Evolutionary conservation across 1,284 basidiomycete genomes (phyloP).

Genomic region (Chiua sp.): DNA sequence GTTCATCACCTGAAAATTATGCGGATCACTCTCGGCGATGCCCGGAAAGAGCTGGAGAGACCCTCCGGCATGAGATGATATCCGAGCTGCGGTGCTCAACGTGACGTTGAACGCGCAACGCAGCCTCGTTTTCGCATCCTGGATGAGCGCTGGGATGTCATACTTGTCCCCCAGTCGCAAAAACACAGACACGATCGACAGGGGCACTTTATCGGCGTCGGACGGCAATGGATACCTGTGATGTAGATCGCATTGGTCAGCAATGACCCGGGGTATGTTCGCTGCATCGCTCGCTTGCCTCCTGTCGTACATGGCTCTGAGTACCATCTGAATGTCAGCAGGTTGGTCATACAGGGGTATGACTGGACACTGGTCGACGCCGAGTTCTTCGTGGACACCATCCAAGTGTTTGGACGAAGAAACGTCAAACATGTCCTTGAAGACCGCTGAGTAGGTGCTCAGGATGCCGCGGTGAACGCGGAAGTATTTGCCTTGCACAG

Average conservation of each 20-base stretch:
- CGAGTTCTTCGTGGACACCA: no score
- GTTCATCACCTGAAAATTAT: slow-evolving; percentile 27
- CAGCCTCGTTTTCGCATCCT: slow-evolving; percentile 19
- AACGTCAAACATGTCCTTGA: slow-evolving; percentile 25
- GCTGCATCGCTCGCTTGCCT: no score
- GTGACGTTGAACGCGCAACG: slow-evolving; percentile 1
- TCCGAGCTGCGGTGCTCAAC: slow-evolving; percentile 6
- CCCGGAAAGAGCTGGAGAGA: slow-evolving; percentile 1
- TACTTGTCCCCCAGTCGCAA: slow-evolving; percentile 30
- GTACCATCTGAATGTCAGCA: slow-evolving; percentile 10
- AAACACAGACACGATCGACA: slow-evolving; percentile 12
- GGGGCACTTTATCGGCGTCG: background rate
- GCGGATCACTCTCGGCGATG: slow-evolving; percentile 14
- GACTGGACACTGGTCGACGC: background rate
- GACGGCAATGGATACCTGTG: background rate
- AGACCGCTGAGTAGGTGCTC: slow-evolving; percentile 21
- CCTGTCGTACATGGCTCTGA: no score
- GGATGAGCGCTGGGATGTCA: slow-evolving; percentile 11
- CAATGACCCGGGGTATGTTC: no score
- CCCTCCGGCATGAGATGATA: slow-evolving; percentile 3
- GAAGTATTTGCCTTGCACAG: slow-evolving; percentile 13
- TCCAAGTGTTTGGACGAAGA: no score
- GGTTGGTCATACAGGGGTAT: no score
- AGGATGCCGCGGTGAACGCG: slow-evolving; percentile 26
- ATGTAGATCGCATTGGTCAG: background rate